Evolutionary conservation across 139 green algal genomes (phyloP).

Genomic region (Astrephomene gubernaculifera): DNA sequence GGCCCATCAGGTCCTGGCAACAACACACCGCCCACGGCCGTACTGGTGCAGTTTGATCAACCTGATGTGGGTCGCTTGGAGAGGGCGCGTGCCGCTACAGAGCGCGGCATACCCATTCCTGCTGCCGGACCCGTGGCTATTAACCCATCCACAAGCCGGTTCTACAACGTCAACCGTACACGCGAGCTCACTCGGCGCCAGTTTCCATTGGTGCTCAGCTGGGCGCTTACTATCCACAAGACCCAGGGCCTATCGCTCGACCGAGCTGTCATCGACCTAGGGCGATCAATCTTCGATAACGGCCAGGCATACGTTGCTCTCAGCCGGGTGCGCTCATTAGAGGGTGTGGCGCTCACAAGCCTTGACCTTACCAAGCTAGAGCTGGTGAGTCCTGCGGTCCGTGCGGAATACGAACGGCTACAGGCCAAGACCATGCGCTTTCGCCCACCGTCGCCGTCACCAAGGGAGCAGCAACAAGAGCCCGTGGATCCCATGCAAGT

Average conservation of each 20-base stretch:
- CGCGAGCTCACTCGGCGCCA: background rate
- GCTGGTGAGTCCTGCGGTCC: background rate
- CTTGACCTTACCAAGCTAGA: background rate
- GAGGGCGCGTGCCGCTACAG: background rate
- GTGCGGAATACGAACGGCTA: background rate
- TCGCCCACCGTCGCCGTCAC: no score
- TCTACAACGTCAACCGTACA: background rate
- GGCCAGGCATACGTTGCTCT: constrained; percentile 81
- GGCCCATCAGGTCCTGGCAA: background rate
- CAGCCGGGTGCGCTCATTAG: constrained; percentile 21
- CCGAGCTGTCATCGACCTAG: constrained; percentile 40
- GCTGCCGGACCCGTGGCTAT: background rate
- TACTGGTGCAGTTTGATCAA: background rate
- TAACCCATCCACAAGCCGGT: constrained; percentile 7
- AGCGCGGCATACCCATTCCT: background rate
- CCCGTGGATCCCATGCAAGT: no score
- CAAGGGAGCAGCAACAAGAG: no score
- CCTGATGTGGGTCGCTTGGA: background rate
- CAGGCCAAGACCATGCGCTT: no score
- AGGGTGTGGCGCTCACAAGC: background rate
- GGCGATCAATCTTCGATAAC: constrained; percentile 63
- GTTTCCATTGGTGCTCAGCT: constrained; percentile 37
- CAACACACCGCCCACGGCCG: background rate
- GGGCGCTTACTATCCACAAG: constrained; percentile 51
- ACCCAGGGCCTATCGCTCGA: constrained; percentile 46